Base-by-base conservation (phyloP, 768 basidiomycete genomes). In the Lactarius tabidus region DNA sequence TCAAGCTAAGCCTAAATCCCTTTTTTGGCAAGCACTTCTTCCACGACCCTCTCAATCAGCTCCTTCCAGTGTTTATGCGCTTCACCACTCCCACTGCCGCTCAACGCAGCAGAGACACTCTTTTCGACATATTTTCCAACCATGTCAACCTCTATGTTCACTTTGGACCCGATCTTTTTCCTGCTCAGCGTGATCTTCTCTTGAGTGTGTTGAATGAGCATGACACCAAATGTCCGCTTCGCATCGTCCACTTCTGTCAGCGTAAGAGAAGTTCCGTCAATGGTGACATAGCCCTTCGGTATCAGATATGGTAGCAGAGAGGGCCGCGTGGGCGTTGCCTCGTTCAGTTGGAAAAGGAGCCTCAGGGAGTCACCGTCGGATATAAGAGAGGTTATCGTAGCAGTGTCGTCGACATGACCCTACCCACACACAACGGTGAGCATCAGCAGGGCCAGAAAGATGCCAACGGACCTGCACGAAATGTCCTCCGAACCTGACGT, bases 111-210 rank as follows among this genome's bases (percentile, higher is more conserved):
- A 17, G 77, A 72, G 2, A 95, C 90, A 62, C 91, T 89, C 79
- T 94, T 94, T 72, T 84, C 84, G 5, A 95, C 91, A 68, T 92
- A 94, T 76, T 96, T 96, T 18, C 91, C 94, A 23, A 95, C 87
- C 85, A 94, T 93, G 74, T 97, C 94, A 52, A 89, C 94, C 78
- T 99, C 97, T 65, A 99, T 84, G 72, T 99, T 99, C 59, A 98
- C 95, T 71, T 82, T 89, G 55, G 84, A 84, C 0, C 95, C 95
- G 1, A 90, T 74, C 3, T 71, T 69, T 75, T 98, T 99, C 66
- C 77, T 82, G 43, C 83, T 82, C 59, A 99, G 80, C 2, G 91
- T 89, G 63, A 98, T 88, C 76, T 88, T 93, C 71, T 87, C 78
- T 73, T 97, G 96, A 14, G 93, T 95, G 76, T 98, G 95, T 70